Evolutionary conservation across 352 stramenopile species (phyloP).

Genomic region (Thalassiosira hispida): DNA sequence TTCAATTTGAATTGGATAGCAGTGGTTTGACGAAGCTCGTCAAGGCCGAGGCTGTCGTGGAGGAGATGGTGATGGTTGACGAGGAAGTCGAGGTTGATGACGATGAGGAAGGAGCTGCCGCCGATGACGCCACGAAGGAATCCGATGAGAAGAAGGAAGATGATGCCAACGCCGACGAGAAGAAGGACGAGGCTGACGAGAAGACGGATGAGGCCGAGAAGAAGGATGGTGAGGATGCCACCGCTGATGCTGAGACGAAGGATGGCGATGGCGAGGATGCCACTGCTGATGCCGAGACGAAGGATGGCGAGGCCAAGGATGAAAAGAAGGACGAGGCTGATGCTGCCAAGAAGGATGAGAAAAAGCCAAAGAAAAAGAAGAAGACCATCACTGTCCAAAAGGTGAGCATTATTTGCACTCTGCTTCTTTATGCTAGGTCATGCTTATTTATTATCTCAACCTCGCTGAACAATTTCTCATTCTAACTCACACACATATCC

Average conservation of each 20-base stretch:
- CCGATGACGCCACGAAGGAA: conserved; percentile 23
- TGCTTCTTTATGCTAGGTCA: background rate
- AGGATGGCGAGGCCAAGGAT: conserved; percentile 82
- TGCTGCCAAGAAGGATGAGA: conserved; percentile 60
- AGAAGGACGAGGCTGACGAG: conserved; percentile 20
- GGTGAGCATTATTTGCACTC: conserved; percentile 61
- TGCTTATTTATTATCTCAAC: background rate
- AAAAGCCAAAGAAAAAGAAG: conserved; percentile 80
- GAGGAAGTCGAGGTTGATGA: conserved; percentile 86
- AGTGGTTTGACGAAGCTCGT: conserved; percentile 91
- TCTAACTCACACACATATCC: conserved; percentile 16
- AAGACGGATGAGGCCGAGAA: conserved; percentile 76
- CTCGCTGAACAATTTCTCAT: conserved; percentile 4
- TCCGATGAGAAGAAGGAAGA: conserved; percentile 31
- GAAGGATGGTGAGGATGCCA: conserved; percentile 77
- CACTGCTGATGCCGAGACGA: conserved; percentile 76
- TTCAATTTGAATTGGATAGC: conserved; percentile 92
- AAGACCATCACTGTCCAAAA: conserved; percentile 86
- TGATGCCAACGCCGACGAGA: conserved; percentile 21
- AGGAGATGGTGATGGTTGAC: conserved; percentile 81
- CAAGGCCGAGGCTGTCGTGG: conserved; percentile 92
- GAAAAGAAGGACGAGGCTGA: conserved; percentile 65
- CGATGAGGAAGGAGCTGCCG: conserved; percentile 56
- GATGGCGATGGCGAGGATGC: conserved; percentile 29
- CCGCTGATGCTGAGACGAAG: conserved; percentile 51